Conservation (phyloP, 2,329 filamentous ascomycete genomes). For the Xylariaceae sp. region DNA sequence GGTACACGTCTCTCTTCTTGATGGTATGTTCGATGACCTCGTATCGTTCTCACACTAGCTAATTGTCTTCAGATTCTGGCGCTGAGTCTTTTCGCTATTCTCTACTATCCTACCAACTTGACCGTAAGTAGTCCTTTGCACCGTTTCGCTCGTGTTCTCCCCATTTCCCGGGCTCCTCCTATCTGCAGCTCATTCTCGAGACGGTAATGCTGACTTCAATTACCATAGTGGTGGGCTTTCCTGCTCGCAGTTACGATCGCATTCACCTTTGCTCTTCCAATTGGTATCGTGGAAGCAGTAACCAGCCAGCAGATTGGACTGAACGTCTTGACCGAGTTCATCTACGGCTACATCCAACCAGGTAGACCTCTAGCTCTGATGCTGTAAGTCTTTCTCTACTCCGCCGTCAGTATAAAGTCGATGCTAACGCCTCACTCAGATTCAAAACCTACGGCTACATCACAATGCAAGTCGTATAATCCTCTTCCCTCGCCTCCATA, state of each 20-base stretch:
- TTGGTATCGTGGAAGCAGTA: conserved; percentile 64
- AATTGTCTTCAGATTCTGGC: conserved; percentile 42
- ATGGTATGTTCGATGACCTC: conserved; percentile 38
- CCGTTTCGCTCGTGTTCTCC: background rate
- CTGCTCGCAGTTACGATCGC: conserved; percentile 61
- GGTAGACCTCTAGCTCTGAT: conserved; percentile 67
- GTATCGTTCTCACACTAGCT: background rate
- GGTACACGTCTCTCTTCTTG: conserved; percentile 55
- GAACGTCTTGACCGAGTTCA: conserved; percentile 70
- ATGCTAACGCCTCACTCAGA: conserved; percentile 32
- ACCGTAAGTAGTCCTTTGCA: conserved; percentile 23
- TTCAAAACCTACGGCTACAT: conserved; percentile 61
- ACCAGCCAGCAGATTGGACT: conserved; percentile 67
- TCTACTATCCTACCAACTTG: conserved; percentile 61
- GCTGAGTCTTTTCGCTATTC: conserved; percentile 49
- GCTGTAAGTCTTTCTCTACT: conserved; percentile 44
- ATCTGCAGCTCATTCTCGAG: no score
- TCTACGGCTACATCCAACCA: conserved; percentile 70
- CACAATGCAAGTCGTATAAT: conserved; percentile 44
- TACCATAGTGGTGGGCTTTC: conserved; percentile 61
- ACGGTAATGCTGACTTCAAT: background rate
- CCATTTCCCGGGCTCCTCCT: no score
- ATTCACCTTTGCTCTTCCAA: conserved; percentile 58
- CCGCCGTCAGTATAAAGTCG: background rate
- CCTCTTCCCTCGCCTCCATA: no score